Conservation (phyloP, 495 filamentous ascomycete species). For the Neurospora sp. region DNA sequence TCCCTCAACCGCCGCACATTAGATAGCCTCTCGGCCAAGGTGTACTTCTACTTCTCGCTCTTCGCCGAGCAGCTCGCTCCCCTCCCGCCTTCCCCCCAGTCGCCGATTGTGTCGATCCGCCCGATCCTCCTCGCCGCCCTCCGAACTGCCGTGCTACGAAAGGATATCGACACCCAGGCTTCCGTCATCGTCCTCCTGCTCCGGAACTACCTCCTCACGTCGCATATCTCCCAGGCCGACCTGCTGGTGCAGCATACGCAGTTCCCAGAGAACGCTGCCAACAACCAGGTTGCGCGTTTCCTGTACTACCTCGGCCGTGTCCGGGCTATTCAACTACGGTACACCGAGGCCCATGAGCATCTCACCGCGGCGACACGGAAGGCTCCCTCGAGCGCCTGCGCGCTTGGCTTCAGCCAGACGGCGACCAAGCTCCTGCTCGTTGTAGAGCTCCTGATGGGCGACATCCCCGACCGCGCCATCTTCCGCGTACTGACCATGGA, state of each 20-base stretch:
- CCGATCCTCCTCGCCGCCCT: conserved; percentile 79
- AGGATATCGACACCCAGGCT: conserved; percentile 92
- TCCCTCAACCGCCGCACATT: conserved; percentile 85
- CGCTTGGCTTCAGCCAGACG: conserved; percentile 88
- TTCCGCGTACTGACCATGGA: conserved; percentile 86
- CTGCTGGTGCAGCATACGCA: conserved; percentile 88
- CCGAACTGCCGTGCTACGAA: conserved; percentile 84
- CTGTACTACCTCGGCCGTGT: conserved; percentile 94
- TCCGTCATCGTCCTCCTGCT: conserved; percentile 89
- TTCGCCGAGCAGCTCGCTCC: conserved; percentile 86
- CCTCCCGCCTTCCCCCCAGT: conserved; percentile 75
- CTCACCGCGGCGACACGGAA: conserved; percentile 87
- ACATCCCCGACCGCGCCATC: conserved; percentile 88
- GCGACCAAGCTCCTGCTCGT: conserved; percentile 90
- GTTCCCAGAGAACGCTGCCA: conserved; percentile 85
- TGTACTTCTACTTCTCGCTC: conserved; percentile 94
- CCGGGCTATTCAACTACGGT: conserved; percentile 89
- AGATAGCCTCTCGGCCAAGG: conserved; percentile 85
- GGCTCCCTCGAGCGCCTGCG: conserved; percentile 78
- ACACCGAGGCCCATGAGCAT: conserved; percentile 94
- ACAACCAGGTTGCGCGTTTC: conserved; percentile 95
- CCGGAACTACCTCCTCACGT: conserved; percentile 91
- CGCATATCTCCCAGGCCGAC: conserved; percentile 94
- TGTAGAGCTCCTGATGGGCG: conserved; percentile 95
- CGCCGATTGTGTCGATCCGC: conserved; percentile 74